A percentile compares a stretch with the other conserved stretches of the same genome.
Conservation (phyloP, 1,284 basidiomycete genomes). For the Austroboletus niveus region DNA sequence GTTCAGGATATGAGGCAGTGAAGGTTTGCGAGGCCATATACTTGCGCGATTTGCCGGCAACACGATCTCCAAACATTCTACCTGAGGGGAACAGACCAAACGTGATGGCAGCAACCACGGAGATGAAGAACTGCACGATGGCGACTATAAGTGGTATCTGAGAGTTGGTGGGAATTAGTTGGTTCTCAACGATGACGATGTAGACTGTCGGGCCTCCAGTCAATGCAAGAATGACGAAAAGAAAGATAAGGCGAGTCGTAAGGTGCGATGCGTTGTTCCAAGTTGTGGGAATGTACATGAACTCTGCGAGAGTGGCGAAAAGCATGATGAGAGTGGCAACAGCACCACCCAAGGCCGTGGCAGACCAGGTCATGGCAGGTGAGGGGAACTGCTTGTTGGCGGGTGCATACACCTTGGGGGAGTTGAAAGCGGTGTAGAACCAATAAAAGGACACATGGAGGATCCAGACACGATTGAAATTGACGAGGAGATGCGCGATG, state of each 20-base stretch:
- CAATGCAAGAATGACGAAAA: conserved; percentile 81
- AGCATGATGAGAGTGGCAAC: conserved; percentile 92
- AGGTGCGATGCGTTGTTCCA: conserved; percentile 97
- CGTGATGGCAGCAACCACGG: conserved; percentile 72
- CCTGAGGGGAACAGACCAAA: conserved; percentile 90
- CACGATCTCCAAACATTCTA: conserved; percentile 93
- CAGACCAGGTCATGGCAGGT: conserved; percentile 89
- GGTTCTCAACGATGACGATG: conserved; percentile 75
- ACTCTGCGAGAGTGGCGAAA: conserved; percentile 86
- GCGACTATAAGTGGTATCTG: conserved; percentile 80
- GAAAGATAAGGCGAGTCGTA: conserved; percentile 83
- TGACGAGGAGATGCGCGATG: conserved; percentile 88
- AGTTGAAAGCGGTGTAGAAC: conserved; percentile 96
- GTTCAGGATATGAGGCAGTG: conserved; percentile 88
- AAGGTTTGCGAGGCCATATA: conserved; percentile 97
- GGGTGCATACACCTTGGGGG: conserved; percentile 88
- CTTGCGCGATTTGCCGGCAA: conserved; percentile 90
- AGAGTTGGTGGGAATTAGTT: conserved; percentile 41
- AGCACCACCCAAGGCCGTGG: conserved; percentile 85
- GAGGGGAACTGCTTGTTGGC: conserved; percentile 56
- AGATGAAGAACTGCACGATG: conserved; percentile 88
- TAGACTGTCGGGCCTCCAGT: conserved; percentile 91
- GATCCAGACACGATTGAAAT: conserved; percentile 98
- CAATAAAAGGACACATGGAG: conserved; percentile 88
- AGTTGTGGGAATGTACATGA: conserved; percentile 93